Conservation (phyloP, 2,329 filamentous ascomycete species). For the Dactylellina cionopaga region DNA sequence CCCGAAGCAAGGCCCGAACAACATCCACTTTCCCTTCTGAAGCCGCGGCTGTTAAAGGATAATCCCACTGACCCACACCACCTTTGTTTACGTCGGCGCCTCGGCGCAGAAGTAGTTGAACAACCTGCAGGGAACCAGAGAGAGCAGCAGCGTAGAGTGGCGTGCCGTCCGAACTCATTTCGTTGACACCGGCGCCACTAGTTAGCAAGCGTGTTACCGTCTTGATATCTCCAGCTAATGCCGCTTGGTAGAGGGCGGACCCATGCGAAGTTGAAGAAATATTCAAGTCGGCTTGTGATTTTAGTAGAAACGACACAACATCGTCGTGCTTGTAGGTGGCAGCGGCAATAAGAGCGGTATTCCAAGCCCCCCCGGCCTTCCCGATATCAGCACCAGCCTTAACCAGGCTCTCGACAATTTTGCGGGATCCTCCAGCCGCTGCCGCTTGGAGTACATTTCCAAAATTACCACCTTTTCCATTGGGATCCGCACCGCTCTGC, state of each 20-base stretch:
- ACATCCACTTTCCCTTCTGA: conserved; percentile 15
- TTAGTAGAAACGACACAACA: conserved; percentile 11
- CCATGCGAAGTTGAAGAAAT: conserved; percentile 8
- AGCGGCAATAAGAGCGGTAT: conserved; percentile 52
- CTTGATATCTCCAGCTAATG: conserved; percentile 14
- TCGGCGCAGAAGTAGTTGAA: conserved; percentile 19
- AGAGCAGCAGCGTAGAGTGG: conserved; percentile 22
- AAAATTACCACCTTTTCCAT: conserved; percentile 53
- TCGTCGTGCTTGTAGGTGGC: conserved; percentile 10
- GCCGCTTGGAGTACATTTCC: conserved; percentile 55
- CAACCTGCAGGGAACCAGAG: conserved; percentile 1
- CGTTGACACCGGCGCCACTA: conserved; percentile 24
- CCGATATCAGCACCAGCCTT: conserved; percentile 53
- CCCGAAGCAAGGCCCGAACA: conserved; percentile 9
- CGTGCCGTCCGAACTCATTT: conserved; percentile 1
- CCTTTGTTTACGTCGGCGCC: conserved; percentile 35
- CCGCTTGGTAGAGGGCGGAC: conserved; percentile 26
- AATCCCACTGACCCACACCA: conserved; percentile 13
- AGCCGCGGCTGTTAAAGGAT: conserved; percentile 18
- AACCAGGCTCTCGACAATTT: conserved; percentile 49
- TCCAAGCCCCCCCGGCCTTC: conserved; percentile 38
- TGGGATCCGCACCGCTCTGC: conserved; percentile 57
- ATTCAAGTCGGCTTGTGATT: conserved; percentile 15
- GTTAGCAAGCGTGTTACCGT: not conserved
- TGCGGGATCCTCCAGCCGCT: conserved; percentile 30